phyloP scores from a whole-genome alignment of 2,329 filamentous ascomycete species.

The Nakataea oryzae region DNA sequence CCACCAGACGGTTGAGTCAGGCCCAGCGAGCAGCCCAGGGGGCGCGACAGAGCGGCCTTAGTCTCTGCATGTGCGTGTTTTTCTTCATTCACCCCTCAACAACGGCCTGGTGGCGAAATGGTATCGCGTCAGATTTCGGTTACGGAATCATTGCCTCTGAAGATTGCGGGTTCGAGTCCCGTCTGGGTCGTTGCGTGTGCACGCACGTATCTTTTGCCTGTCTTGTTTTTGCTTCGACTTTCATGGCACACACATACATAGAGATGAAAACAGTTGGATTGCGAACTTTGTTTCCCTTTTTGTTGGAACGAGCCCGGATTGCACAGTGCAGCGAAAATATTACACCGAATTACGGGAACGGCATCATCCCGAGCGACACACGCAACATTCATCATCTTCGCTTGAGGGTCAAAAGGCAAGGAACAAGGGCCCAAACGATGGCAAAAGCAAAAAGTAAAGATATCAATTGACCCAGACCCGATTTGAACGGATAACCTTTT shows the following conservation, averaged over 20 bases:
- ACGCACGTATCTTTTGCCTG: neutral
- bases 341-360: too few species aligned
- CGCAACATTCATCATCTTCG: too few species aligned
- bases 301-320: too few species aligned
- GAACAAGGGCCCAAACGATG: neutral
- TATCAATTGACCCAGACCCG: constrained; percentile 3
- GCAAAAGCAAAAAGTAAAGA: neutral
- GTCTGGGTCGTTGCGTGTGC: neutral
- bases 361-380: too few species aligned
- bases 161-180: constrained; percentile 3
- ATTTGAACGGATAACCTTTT: constrained; percentile 6
- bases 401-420: too few species aligned
- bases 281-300: too few species aligned
- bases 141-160: neutral
- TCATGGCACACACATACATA: too few species aligned
- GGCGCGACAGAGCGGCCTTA: neutral
- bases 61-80: neutral
- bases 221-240: neutral
- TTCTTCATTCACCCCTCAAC: neutral
- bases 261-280: too few species aligned
- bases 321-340: too few species aligned
- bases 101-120: constrained; percentile 3
- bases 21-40: neutral
- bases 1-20: neutral
- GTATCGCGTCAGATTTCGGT: constrained; percentile 4